These are phyloP conservation scores for Acanthamoeba sp. DNA, from an alignment of 208 protist species.

Conservation along the genomic window DNA sequence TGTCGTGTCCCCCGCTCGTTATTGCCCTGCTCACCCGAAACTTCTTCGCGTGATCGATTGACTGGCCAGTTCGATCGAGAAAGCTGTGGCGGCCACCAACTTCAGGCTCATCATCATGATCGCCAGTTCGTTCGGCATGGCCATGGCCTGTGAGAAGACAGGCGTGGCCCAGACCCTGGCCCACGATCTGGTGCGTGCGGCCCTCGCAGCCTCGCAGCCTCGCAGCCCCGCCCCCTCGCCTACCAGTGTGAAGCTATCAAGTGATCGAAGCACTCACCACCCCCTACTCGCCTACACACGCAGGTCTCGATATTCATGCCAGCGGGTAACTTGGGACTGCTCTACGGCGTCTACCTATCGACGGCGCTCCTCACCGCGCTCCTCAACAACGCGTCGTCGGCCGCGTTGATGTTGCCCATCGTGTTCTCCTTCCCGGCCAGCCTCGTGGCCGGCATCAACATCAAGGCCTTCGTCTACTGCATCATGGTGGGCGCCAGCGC, in stretches of 20 bases:
- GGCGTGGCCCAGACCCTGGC: conserved; percentile 51
- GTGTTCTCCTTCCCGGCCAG: conserved; percentile 5
- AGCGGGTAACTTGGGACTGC: not conserved
- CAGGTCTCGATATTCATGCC: conserved; percentile 24
- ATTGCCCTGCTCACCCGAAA: not conserved
- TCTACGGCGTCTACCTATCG: conserved; percentile 66
- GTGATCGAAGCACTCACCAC: not conserved
- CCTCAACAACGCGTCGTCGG: conserved; percentile 60
- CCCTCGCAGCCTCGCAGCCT: no score
- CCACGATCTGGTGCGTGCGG: not conserved
- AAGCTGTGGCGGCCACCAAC: conserved; percentile 18
- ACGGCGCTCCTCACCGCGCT: conserved; percentile 63
- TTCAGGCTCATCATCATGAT: conserved; percentile 49
- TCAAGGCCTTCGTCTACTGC: conserved; percentile 70
- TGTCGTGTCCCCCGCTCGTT: not conserved
- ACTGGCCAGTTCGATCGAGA: conserved; percentile 4
- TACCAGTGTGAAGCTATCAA: no score
- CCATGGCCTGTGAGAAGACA: conserved; percentile 37
- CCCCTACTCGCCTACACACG: not conserved
- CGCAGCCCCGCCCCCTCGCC: no score
- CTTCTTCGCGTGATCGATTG: no score
- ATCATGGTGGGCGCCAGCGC: conserved; percentile 69
- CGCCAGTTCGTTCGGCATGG: conserved; percentile 57
- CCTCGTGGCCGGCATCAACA: conserved; percentile 9
- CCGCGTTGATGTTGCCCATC: conserved; percentile 68